Base-by-base conservation (phyloP, 306 rosid genomes). In the Cucumis melo region DNA sequence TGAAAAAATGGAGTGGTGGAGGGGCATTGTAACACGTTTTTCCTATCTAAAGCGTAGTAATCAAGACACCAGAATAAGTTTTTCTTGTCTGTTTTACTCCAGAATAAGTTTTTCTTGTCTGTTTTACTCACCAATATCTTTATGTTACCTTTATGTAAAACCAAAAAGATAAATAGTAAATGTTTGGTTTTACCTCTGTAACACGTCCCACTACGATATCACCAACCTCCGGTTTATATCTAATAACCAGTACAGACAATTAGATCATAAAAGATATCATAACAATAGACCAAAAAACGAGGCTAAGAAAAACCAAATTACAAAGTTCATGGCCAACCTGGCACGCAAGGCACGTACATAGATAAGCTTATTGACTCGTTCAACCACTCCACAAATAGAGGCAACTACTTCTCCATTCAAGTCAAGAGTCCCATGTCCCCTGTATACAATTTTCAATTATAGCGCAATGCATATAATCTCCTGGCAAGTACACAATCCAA, bases 141-240 rank as follows among this genome's bases (percentile, higher is more conserved):
- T 51, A 32, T 36, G 10, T 7, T 71, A 41, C 23, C 10, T 55
- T 53, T 19, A 56, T 16, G 3, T 42, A n/a, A 36, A 51, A 51
- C 56, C 56, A 51, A 5, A 75, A 24, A 29, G 5, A 0, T 9
- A 0, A 1, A 12, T 32, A 63, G 5, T n/a, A 17, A 58, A 63
- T 51, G 54, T 64, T n/a, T 32, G 13, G 34, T 8, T 79, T 56
- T 83, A 89, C 98, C 99, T 92, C 96, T 34, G 83, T 34, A 78
- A 90, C 96, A 79, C 97, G 97, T 11, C 99, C 95, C 14, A 91
- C 85, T 53, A 92, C 75, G 24, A 92, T 90, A 83, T 94, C 99
- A 54, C 97, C 98, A 77, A 90, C 96, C 83, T 94, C 98, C 0
- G 98, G 97, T 80, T 94, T 94, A 82, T 91, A 94, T 87, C 97